A percentile compares a stretch with the other conserved stretches of the same genome.
These are phyloP conservation scores for Arachis monticola DNA, from an alignment of 331 rosid genomes.

Conservation along the genomic window DNA sequence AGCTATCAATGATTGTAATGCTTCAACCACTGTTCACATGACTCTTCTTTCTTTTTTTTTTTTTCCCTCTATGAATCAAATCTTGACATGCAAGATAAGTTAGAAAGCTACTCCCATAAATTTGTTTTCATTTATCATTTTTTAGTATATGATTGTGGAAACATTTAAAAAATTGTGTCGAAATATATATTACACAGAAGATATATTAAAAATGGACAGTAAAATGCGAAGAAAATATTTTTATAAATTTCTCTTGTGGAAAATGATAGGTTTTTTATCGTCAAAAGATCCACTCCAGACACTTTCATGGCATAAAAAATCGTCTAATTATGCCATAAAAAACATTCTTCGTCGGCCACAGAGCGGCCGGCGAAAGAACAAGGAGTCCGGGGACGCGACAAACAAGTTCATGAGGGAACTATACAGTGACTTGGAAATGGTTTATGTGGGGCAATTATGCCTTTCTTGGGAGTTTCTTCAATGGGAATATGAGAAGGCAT, in stretches of 20 bases:
- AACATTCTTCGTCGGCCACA: conserved; percentile 47
- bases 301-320: conserved; percentile 50
- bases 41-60: not conserved
- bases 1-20: conserved; percentile 46
- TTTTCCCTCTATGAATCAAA: conserved; percentile 11
- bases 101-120: conserved; percentile 26
- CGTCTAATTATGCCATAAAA: conserved; percentile 47
- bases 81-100: conserved; percentile 34
- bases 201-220: too few species aligned
- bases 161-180: too few species aligned
- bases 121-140: too few species aligned
- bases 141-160: too few species aligned
- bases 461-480: conserved; percentile 98
- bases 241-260: not conserved
- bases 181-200: too few species aligned
- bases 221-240: too few species aligned
- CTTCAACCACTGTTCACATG: conserved; percentile 45
- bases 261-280: conserved; percentile 61
- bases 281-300: conserved; percentile 77
- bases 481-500: conserved; percentile 88
- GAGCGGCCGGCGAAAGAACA: conserved; percentile 48
- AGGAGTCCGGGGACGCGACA: conserved; percentile 59
- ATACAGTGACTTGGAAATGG: conserved; percentile 75
- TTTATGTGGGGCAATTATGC: conserved; percentile 91
- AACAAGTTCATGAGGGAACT: conserved; percentile 64